A percentile compares a stretch with the other conserved stretches of the same genome.
These are phyloP conservation scores for Aspergillus sergii DNA, from an alignment of 2,329 filamentous ascomycete species.

Conservation along the genomic window DNA sequence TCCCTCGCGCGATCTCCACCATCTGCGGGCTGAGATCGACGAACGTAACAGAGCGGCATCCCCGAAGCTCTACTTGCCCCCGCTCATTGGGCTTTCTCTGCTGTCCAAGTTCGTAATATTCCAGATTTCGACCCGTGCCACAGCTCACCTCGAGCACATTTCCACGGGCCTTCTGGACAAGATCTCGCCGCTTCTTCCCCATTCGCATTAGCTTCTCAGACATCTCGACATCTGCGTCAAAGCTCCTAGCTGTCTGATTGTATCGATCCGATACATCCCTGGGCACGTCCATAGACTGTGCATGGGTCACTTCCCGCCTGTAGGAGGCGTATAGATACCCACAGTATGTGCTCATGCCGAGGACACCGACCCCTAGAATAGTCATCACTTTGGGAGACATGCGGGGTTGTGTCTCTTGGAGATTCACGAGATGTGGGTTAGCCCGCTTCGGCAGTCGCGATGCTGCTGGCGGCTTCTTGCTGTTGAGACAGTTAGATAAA, in stretches of 20 bases:
- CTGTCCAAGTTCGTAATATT: conserved; percentile 48
- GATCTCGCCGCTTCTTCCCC: conserved; percentile 42
- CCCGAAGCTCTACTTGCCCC: conserved; percentile 32
- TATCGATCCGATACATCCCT: conserved; percentile 52
- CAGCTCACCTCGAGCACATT: conserved; percentile 54
- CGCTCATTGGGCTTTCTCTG: conserved; percentile 33
- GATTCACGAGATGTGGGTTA: conserved; percentile 27
- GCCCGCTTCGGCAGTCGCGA: conserved; percentile 25
- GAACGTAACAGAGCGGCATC: conserved; percentile 48
- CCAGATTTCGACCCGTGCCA: conserved; percentile 53
- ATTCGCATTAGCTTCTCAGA: conserved; percentile 48
- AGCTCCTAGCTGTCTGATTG: conserved; percentile 45
- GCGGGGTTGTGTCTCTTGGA: conserved; percentile 19
- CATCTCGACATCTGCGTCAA: conserved; percentile 50
- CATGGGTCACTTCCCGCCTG: conserved; percentile 35
- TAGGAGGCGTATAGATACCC: conserved; percentile 49
- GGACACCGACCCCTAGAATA: conserved; percentile 40
- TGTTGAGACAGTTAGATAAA: conserved; percentile 11
- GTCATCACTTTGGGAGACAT: conserved; percentile 40
- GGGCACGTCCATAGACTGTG: conserved; percentile 36
- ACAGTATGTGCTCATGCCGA: conserved; percentile 47
- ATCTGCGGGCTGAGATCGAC: conserved; percentile 53
- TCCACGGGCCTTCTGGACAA: conserved; percentile 47
- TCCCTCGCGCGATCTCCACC: conserved; percentile 48
- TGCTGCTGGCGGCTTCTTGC: conserved; percentile 16